Percentiles rank a stretch among this genome's conserved stretches.
Evolutionary conservation across 495 filamentous ascomycete genomes (phyloP).

Genomic region (Penicillium turbatum): DNA sequence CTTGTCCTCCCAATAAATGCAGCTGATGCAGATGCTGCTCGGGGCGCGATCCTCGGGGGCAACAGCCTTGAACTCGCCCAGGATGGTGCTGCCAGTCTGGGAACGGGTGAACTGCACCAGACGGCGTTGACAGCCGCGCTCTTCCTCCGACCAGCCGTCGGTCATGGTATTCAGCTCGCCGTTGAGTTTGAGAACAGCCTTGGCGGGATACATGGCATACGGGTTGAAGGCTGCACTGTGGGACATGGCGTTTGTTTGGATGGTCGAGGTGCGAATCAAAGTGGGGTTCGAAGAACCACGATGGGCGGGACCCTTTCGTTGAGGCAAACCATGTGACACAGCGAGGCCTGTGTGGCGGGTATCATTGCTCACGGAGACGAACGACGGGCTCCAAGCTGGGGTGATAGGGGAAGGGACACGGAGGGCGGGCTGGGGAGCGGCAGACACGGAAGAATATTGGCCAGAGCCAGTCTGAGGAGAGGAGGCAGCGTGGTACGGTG

Average conservation of each 20-base stretch:
- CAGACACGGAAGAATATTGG: slow-evolving; percentile 33
- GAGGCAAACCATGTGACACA: slow-evolving; percentile 28
- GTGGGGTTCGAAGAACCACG: slow-evolving; percentile 53
- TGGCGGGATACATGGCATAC: slow-evolving; percentile 78
- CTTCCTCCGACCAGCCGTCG: slow-evolving; percentile 72
- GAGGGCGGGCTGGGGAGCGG: slow-evolving; percentile 32
- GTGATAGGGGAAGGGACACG: slow-evolving; percentile 42
- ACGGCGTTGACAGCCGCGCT: slow-evolving; percentile 68
- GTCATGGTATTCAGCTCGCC: slow-evolving; percentile 81
- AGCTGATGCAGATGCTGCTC: slow-evolving; percentile 81
- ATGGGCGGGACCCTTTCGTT: slow-evolving; percentile 40
- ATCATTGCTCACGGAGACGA: slow-evolving; percentile 28
- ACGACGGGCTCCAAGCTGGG: slow-evolving; percentile 44
- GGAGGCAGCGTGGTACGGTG: slow-evolving; percentile 28
- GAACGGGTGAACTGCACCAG: slow-evolving; percentile 81
- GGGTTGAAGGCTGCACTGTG: slow-evolving; percentile 63
- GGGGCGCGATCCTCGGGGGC: slow-evolving; percentile 60
- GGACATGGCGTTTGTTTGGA: slow-evolving; percentile 51
- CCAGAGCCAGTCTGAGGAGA: slow-evolving; percentile 28
- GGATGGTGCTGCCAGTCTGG: slow-evolving; percentile 71
- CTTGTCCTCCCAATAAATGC: slow-evolving; percentile 90
- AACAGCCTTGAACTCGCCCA: slow-evolving; percentile 67
- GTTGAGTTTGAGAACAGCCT: slow-evolving; percentile 77
- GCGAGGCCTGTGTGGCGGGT: slow-evolving; percentile 29
- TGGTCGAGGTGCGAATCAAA: slow-evolving; percentile 79